phyloP scores from a whole-genome alignment of 257 asterid genomes.

The Solanum pimpinellifolium region DNA sequence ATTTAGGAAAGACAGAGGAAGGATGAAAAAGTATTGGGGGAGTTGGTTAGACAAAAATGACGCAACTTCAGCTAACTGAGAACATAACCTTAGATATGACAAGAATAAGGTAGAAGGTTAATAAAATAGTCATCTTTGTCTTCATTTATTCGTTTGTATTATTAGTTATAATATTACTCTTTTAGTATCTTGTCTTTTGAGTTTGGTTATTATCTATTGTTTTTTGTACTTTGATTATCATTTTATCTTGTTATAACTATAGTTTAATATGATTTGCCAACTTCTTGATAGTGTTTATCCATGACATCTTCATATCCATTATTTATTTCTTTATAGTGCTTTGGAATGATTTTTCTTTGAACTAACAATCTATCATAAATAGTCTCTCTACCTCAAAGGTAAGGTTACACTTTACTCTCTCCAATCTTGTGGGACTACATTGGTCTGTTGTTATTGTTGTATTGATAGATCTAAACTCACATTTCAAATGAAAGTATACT shows the following conservation, averaged over 20 bases:
- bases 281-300: not conserved
- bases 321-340: not conserved
- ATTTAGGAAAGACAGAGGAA: not conserved
- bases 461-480: not conserved
- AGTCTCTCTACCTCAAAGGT: not conserved
- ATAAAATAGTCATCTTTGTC: not conserved
- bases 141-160: not conserved
- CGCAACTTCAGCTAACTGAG: not conserved
- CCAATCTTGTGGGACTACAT: not conserved
- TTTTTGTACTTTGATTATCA: not conserved
- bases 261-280: not conserved
- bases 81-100: not conserved
- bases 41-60: not conserved
- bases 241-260: not conserved
- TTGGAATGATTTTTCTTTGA: not conserved
- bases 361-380: not conserved
- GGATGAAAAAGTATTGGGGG: not conserved
- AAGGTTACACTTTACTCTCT: not conserved
- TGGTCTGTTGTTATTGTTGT: not conserved
- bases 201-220: not conserved
- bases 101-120: not conserved
- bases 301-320: not conserved
- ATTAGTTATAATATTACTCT: not conserved
- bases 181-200: not conserved
- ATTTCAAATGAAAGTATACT: not conserved